Percentiles rank a stretch among this genome's conserved stretches.
Conservation (phyloP, 805 yeast genomes). For the Nakazawaea ishiwadae region DNA sequence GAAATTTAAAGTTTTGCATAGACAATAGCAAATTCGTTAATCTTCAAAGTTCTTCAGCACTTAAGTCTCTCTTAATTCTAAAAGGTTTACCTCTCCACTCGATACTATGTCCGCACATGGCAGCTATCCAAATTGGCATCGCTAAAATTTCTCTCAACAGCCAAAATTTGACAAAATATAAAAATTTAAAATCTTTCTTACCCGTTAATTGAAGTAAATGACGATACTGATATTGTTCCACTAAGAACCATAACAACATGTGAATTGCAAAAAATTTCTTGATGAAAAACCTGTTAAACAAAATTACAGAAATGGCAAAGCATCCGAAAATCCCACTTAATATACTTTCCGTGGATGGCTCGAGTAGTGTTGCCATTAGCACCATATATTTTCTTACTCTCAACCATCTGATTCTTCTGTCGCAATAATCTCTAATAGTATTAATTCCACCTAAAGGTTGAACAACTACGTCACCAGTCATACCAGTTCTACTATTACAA, state of each 20-base stretch:
- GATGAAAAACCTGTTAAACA: conserved; percentile 30
- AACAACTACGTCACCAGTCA: conserved; percentile 73
- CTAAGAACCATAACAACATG: conserved; percentile 54
- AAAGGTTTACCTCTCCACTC: conserved; percentile 82
- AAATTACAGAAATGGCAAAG: conserved; percentile 46
- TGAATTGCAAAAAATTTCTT: conserved; percentile 43
- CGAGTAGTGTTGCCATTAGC: conserved; percentile 73
- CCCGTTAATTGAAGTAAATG: conserved; percentile 27
- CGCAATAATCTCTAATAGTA: conserved; percentile 47
- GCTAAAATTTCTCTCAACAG: conserved; percentile 66
- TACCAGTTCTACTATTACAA: conserved; percentile 63
- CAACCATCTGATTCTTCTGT: conserved; percentile 77
- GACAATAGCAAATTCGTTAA: no score
- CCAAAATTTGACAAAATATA: conserved; percentile 47
- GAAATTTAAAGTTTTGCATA: no score
- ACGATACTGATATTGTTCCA: conserved; percentile 59
- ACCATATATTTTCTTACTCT: conserved; percentile 88
- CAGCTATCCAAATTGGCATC: conserved; percentile 76
- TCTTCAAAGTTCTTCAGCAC: conserved; percentile 60
- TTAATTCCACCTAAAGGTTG: conserved; percentile 59
- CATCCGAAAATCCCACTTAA: conserved; percentile 65
- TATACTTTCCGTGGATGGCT: conserved; percentile 80
- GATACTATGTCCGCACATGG: conserved; percentile 70
- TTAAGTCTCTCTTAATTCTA: conserved; percentile 63
- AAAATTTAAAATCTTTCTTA: not conserved